Evolutionary conservation across 441 rosid genomes (phyloP).

Genomic region (Viola pubescens): DNA sequence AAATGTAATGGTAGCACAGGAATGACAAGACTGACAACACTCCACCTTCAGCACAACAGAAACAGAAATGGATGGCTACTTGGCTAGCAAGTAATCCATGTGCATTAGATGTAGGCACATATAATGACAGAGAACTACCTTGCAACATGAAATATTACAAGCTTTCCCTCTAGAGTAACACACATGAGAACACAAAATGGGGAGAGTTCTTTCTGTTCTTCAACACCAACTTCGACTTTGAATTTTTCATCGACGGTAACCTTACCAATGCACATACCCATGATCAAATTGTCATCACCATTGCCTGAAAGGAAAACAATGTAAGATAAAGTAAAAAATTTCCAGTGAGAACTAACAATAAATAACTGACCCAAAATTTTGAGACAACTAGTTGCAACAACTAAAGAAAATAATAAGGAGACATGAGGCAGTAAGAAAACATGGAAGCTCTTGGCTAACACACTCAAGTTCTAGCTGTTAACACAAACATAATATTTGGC

Average conservation of each 20-base stretch:
- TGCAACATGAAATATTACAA: conserved; percentile 68
- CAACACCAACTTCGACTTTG: conserved; percentile 55
- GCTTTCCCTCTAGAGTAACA: conserved; percentile 90
- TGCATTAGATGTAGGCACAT: conserved; percentile 8
- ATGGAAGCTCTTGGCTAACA: too few species aligned
- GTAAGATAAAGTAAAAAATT: too few species aligned
- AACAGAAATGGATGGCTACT: not conserved
- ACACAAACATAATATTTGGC: too few species aligned
- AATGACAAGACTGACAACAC: conserved; percentile 8
- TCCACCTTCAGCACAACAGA: conserved; percentile 3
- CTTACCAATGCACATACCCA: conserved; percentile 74
- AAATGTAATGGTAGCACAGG: conserved; percentile 10
- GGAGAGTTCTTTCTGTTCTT: conserved; percentile 62
- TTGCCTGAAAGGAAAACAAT: conserved; percentile 42
- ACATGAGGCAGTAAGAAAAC: too few species aligned
- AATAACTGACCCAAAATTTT: too few species aligned
- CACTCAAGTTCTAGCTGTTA: too few species aligned
- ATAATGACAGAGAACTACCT: conserved; percentile 39
- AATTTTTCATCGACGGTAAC: conserved; percentile 55
- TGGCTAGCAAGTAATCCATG: too few species aligned
- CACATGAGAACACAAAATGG: conserved; percentile 70
- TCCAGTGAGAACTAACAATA: too few species aligned
- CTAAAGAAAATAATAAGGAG: too few species aligned
- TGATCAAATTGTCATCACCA: conserved; percentile 73
- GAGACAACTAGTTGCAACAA: too few species aligned